Evolutionary conservation across 2,329 filamentous ascomycete genomes (phyloP).

Genomic region (Teratosphaeria gauchensis): DNA sequence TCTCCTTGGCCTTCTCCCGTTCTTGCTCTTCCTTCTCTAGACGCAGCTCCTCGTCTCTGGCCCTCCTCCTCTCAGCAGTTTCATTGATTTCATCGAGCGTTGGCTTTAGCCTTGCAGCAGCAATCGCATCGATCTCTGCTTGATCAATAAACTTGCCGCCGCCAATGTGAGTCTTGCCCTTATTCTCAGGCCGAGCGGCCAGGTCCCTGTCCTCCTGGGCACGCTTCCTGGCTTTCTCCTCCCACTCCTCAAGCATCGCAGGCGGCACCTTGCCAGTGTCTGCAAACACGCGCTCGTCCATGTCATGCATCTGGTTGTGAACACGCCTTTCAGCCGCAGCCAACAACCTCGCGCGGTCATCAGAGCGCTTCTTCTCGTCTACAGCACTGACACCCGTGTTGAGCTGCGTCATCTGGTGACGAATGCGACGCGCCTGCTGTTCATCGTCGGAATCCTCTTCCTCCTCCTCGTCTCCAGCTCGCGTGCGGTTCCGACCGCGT

Average conservation of each 20-base stretch:
- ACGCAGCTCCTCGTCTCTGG: constrained; percentile 53
- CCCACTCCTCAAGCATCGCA: constrained; percentile 65
- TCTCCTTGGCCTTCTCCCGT: constrained; percentile 48
- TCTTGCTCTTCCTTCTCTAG: constrained; percentile 57
- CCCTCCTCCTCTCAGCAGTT: constrained; percentile 62
- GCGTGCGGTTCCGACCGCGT: constrained; percentile 46
- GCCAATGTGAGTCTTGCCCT: constrained; percentile 59
- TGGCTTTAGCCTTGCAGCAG: constrained; percentile 66
- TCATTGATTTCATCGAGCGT: constrained; percentile 76
- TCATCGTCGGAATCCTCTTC: constrained; percentile 44
- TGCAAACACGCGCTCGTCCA: constrained; percentile 71
- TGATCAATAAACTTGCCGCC: constrained; percentile 72
- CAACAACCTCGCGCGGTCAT: constrained; percentile 66
- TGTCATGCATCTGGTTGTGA: constrained; percentile 62
- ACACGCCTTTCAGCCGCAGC: constrained; percentile 79
- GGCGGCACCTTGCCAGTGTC: constrained; percentile 66
- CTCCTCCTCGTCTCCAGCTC: constrained; percentile 58
- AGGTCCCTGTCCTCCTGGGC: constrained; percentile 56
- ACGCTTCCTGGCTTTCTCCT: constrained; percentile 60
- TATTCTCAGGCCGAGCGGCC: constrained; percentile 41
- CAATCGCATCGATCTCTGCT: constrained; percentile 69
- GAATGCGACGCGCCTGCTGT: constrained; percentile 61
- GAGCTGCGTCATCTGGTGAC: constrained; percentile 70
- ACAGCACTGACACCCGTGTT: constrained; percentile 57
- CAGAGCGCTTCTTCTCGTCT: constrained; percentile 62